phyloP scores from a whole-genome alignment of 768 basidiomycete species.

The Lactarius sp. region DNA sequence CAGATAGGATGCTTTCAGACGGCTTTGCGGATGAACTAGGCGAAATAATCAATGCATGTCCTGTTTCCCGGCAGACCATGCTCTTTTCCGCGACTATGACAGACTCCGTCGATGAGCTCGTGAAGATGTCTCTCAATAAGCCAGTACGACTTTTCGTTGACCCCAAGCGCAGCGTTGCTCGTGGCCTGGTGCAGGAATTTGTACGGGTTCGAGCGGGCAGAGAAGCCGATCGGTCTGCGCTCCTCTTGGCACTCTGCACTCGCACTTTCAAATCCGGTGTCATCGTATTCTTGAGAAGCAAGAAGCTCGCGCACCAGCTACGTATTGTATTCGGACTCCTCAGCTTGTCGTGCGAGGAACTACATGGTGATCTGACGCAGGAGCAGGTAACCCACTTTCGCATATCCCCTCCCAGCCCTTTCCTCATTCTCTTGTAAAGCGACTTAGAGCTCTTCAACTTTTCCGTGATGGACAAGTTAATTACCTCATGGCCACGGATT shows the following conservation, averaged over 20 bases:
- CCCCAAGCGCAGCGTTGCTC: constrained; percentile 82
- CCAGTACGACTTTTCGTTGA: constrained; percentile 96
- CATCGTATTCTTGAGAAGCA: constrained; percentile 93
- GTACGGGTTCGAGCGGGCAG: constrained; percentile 82
- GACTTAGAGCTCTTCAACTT: constrained; percentile 75
- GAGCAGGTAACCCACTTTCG: constrained; percentile 63
- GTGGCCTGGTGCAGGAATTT: constrained; percentile 88
- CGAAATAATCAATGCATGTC: constrained; percentile 91
- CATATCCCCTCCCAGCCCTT: background rate
- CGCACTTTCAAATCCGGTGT: constrained; percentile 78
- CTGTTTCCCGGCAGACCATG: constrained; percentile 90
- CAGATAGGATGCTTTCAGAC: constrained; percentile 93
- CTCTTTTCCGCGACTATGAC: constrained; percentile 99
- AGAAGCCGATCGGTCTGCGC: constrained; percentile 68
- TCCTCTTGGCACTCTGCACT: constrained; percentile 81
- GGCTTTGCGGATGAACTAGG: constrained; percentile 92
- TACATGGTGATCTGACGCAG: constrained; percentile 94
- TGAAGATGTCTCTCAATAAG: constrained; percentile 87
- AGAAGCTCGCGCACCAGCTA: constrained; percentile 96
- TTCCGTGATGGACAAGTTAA: constrained; percentile 89
- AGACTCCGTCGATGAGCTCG: constrained; percentile 89
- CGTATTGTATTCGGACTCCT: constrained; percentile 85
- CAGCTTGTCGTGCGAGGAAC: constrained; percentile 85
- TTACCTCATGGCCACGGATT: constrained; percentile 92
- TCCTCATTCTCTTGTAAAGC: constrained; percentile 40